Conservation (phyloP, 345 rosid genomes). For the Nephelium lappaceum region DNA sequence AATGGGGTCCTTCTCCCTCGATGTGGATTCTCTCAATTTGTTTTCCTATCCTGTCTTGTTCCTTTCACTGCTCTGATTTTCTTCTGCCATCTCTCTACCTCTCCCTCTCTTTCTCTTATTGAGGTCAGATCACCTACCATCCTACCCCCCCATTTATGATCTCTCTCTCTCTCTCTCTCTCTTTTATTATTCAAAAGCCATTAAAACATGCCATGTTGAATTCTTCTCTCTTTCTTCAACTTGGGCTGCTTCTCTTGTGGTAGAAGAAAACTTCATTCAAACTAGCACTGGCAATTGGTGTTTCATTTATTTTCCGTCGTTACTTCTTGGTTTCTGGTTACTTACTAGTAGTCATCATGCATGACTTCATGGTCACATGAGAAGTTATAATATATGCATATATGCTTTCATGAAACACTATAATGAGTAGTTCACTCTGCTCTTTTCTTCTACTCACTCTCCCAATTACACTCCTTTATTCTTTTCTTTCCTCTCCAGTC, state of each 20-base stretch:
- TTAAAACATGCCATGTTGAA: too few species aligned
- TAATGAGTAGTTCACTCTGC: conserved; percentile 24
- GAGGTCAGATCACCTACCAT: conserved; percentile 19
- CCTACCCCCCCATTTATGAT: conserved; percentile 22
- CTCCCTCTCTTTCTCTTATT: background rate
- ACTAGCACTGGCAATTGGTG: background rate
- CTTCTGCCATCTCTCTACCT: background rate
- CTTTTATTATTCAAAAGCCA: background rate
- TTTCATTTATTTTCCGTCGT: conserved; percentile 4
- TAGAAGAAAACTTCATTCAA: background rate
- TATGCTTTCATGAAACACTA: conserved; percentile 13
- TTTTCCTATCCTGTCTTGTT: conserved; percentile 49
- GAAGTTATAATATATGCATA: background rate
- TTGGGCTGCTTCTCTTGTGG: background rate
- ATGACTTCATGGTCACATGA: conserved; percentile 14
- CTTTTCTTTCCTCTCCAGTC: conserved; percentile 26
- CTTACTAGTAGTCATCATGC: background rate
- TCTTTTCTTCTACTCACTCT: conserved; percentile 9
- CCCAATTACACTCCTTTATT: background rate
- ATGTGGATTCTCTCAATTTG: conserved; percentile 44
- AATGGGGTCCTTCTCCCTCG: conserved; percentile 29
- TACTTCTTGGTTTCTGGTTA: conserved; percentile 6
- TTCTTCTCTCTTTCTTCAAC: background rate
- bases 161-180: conserved; percentile 1
- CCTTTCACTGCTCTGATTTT: conserved; percentile 46